Evolutionary conservation across 768 basidiomycete species (phyloP), one percentile per base, ranked within the genome.

Genomic region (Serendipita sp.): DNA sequence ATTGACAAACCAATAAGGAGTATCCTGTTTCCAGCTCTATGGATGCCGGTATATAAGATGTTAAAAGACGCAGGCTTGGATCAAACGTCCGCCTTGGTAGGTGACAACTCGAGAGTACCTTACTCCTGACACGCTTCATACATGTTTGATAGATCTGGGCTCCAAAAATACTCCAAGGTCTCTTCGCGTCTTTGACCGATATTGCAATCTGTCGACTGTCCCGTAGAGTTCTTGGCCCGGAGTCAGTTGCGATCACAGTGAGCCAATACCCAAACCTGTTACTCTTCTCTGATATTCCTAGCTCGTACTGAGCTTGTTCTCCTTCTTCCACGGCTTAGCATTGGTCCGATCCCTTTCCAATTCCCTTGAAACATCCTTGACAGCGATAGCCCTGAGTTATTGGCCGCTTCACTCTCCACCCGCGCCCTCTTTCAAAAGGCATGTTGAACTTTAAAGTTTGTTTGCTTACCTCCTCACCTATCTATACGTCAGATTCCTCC

Each of bases 291-390:
- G n/a, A 47, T 47, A 24, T 24, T 10, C 51, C 16, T 68, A 97
- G 93, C 74, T 86, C 44, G 78, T 92, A 66, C 72, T 98, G 44
- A 90, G 92, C 32, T 71, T 95, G 62, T 83, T 86, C 0, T 94
- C 90, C 3, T 83, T 95, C 71, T 98, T 97, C 76, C 83, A 98
- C 74, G 83, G 82, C 0, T 78, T 94, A 63, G 81, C 89, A 0
- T 77, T 96, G 30, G 88, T 93, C 2, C 82, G 96, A 41, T 89
- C 93, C 0, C 76, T 98, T 63, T 94, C 92, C 35, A 99, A 97
- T 72, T 94, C 92, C 11, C 75, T 94, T 32, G 96, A 99, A 71
- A 92, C 92, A 0, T 84, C 90, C 0, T 75, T 98, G 47, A 88
- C 89, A 0, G 85, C 85, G 0, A 74, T 87, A 46, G 94, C 93